phyloP scores from a whole-genome alignment of 441 rosid species.

The Theobroma grandiflorum region DNA sequence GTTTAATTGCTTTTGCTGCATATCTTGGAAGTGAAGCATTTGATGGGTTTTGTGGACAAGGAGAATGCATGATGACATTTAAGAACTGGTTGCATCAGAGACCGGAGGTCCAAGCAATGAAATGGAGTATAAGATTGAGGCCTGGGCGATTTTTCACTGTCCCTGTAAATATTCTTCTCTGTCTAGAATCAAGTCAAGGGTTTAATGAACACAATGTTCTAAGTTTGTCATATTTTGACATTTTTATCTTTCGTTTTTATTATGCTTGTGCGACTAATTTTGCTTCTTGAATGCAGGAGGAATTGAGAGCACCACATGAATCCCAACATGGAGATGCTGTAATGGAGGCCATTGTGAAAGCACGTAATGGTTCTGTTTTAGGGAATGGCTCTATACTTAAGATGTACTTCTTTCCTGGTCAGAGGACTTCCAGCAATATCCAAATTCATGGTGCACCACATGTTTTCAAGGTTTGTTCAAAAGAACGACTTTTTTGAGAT shows the following conservation, averaged over 20 bases:
- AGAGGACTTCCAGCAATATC: constrained; percentile 87
- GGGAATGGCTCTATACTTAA: constrained; percentile 93
- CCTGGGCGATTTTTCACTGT: constrained; percentile 94
- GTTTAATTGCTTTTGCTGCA: constrained; percentile 96
- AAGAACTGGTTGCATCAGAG: constrained; percentile 94
- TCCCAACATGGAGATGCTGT: constrained; percentile 97
- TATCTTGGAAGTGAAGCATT: constrained; percentile 98
- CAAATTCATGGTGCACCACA: constrained; percentile 95
- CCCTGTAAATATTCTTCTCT: constrained; percentile 67
- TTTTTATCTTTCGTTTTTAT: constrained; percentile 21
- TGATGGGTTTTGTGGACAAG: constrained; percentile 90
- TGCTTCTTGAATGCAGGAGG: constrained; percentile 66
- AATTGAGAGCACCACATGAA: constrained; percentile 84
- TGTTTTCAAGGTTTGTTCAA: constrained; percentile 76
- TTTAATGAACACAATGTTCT: constrained; percentile 12
- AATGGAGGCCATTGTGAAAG: constrained; percentile 93
- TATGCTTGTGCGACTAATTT: constrained; percentile 22
- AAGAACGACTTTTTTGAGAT: constrained; percentile 12
- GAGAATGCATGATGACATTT: constrained; percentile 80
- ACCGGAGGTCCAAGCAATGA: constrained; percentile 97
- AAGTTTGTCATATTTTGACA: constrained; percentile 18
- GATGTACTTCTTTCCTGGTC: constrained; percentile 97
- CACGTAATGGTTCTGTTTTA: constrained; percentile 91
- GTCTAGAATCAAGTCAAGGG: constrained; percentile 1
- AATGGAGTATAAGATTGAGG: constrained; percentile 95